phyloP scores from a whole-genome alignment of 1,139 yeast genomes.

The Yamadazyma spencermartinsiae region DNA sequence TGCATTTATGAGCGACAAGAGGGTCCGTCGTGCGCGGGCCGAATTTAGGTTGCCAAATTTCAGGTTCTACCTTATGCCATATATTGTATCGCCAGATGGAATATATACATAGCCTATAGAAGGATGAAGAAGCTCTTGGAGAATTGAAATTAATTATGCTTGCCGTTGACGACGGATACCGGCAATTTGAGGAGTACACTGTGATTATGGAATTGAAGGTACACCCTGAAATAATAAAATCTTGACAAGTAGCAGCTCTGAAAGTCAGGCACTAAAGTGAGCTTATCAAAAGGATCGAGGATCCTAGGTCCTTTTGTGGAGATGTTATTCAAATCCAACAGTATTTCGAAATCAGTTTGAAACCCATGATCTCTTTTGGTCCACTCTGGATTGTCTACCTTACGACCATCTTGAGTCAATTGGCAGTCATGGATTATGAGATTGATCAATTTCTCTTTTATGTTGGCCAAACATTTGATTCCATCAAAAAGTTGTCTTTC shows the following conservation, averaged over 20 bases:
- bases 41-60: background rate
- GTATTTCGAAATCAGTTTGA: constrained; percentile 8
- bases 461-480: constrained; percentile 27
- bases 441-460: constrained; percentile 30
- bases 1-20: too few relatives aligned
- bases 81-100: background rate
- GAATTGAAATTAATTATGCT: background rate
- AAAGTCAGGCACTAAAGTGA: constrained; percentile 40
- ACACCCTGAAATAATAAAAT: constrained; percentile 34
- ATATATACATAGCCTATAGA: background rate
- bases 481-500: constrained; percentile 35
- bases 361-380: constrained; percentile 3
- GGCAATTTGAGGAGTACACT: constrained; percentile 34
- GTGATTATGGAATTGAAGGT: constrained; percentile 29
- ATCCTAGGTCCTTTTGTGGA: constrained; percentile 4
- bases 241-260: constrained; percentile 39
- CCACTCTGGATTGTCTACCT: constrained; percentile 7
- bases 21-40: too few relatives aligned
- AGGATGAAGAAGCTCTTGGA: background rate
- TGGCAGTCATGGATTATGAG: constrained; percentile 13
- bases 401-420: constrained; percentile 6
- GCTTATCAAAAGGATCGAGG: constrained; percentile 14
- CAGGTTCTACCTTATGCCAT: background rate
- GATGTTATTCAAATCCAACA: constrained; percentile 10
- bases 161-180: constrained; percentile 18